Percentiles rank a stretch among this genome's conserved stretches.
Conservation (phyloP, 1,284 basidiomycete species). For the Ceratobasidium sp. region DNA sequence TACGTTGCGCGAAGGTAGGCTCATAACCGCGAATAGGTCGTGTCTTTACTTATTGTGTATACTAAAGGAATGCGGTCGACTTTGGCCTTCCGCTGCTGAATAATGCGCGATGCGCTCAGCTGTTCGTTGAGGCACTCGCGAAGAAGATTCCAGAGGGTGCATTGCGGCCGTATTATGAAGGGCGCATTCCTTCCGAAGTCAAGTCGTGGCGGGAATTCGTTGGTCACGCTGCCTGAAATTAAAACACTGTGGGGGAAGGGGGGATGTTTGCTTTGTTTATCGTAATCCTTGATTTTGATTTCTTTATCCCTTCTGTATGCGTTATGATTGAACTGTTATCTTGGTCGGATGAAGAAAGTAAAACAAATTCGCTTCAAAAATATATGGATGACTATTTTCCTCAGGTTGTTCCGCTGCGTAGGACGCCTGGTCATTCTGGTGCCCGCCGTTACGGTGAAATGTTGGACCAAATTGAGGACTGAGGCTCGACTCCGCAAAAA, state of each 20-base stretch:
- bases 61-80: constrained; percentile 82
- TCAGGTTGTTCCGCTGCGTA: too few relatives aligned
- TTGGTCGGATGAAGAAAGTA: too few relatives aligned
- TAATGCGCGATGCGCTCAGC: constrained; percentile 85
- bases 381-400: too few relatives aligned
- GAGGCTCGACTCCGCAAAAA: too few relatives aligned
- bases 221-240: constrained; percentile 63
- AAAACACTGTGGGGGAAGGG: too few relatives aligned
- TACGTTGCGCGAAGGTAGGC: constrained; percentile 89
- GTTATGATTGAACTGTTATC: too few relatives aligned
- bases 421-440: too few relatives aligned
- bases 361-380: too few relatives aligned
- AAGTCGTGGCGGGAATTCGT: constrained; percentile 90
- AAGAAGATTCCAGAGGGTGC: constrained; percentile 89
- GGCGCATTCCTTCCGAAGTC: constrained; percentile 91
- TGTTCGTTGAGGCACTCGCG: constrained; percentile 90
- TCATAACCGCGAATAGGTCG: background rate
- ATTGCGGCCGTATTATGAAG: constrained; percentile 84
- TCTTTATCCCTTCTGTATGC: background rate
- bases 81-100: constrained; percentile 91
- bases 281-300: background rate
- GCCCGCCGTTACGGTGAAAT: too few relatives aligned
- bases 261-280: background rate
- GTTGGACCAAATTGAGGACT: too few relatives aligned
- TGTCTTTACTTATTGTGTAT: constrained; percentile 3